A percentile compares a stretch with the other conserved stretches of the same genome.
Evolutionary conservation across 192 early-diverging fungal species (phyloP).

Genomic region (Lunasporangiospora selenospora): DNA sequence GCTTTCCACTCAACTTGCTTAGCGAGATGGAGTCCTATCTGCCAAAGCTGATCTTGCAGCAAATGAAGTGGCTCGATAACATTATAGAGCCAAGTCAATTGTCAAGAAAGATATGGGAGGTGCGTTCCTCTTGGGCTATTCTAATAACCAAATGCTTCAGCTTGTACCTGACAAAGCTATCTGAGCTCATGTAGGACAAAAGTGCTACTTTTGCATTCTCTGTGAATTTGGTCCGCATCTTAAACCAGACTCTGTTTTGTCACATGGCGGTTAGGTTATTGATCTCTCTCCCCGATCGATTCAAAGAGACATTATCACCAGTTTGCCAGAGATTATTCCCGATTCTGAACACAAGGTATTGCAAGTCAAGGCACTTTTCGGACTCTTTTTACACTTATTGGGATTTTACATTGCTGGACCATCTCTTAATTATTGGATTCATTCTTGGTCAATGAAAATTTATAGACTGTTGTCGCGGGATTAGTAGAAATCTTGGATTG

Average conservation of each 20-base stretch:
- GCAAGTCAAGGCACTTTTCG: neutral
- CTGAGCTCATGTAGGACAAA: too few relatives aligned
- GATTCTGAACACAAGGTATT: slow-evolving; percentile 70
- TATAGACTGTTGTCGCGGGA: slow-evolving; percentile 58
- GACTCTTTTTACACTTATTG: neutral
- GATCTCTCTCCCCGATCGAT: slow-evolving; percentile 65
- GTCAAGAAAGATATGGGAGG: slow-evolving; percentile 70
- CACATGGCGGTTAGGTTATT: slow-evolving; percentile 53
- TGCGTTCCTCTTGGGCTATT: too few relatives aligned
- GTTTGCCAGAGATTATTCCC: slow-evolving; percentile 77
- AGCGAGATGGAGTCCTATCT: slow-evolving; percentile 57
- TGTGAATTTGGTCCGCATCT: too few relatives aligned
- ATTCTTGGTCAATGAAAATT: too few relatives aligned
- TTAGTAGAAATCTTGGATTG: slow-evolving; percentile 66
- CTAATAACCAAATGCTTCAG: too few relatives aligned
- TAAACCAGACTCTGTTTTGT: neutral
- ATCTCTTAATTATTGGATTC: neutral
- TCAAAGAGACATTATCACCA: slow-evolving; percentile 76
- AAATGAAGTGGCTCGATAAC: slow-evolving; percentile 80
- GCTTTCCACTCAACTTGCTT: neutral
- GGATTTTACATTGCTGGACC: neutral
- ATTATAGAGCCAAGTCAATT: slow-evolving; percentile 66
- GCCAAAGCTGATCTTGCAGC: slow-evolving; percentile 70
- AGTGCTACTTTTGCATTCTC: too few relatives aligned
- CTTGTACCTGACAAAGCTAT: too few relatives aligned